These are phyloP conservation scores for Scheffersomyces titani DNA, from an alignment of 1,139 yeast species.

Conservation along the genomic window DNA sequence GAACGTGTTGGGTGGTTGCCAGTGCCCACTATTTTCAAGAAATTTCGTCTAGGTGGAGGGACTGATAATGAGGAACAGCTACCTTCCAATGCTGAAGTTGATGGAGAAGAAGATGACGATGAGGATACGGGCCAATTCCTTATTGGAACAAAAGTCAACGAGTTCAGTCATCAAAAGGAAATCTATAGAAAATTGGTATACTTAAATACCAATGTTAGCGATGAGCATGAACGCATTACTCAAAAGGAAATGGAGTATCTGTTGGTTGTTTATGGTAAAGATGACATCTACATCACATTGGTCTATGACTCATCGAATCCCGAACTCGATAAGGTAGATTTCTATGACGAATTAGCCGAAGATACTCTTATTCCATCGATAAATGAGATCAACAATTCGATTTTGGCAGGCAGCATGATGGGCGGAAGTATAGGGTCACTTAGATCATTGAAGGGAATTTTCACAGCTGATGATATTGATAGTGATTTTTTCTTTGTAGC, in stretches of 20 bases:
- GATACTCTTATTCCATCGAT: conserved; percentile 22
- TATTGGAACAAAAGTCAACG: conserved; percentile 24
- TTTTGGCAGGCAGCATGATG: conserved; percentile 18
- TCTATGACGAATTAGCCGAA: conserved; percentile 22
- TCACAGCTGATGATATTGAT: conserved; percentile 22
- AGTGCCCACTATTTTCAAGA: conserved; percentile 24
- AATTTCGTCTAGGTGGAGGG: conserved; percentile 1
- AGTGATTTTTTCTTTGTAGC: conserved; percentile 42
- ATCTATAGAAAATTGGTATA: conserved; percentile 32
- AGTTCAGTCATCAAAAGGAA: conserved; percentile 4
- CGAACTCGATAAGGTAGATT: conserved; percentile 22
- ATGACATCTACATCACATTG: conserved; percentile 25
- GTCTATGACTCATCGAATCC: conserved; percentile 31
- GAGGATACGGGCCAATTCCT: conserved; percentile 26
- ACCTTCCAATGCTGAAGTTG: background rate
- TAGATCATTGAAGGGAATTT: conserved; percentile 23
- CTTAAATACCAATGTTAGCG: conserved; percentile 16
- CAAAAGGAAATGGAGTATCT: conserved; percentile 27
- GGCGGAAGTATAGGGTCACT: conserved; percentile 35
- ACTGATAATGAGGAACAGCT: background rate
- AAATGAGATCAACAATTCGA: conserved; percentile 22
- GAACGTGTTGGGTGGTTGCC: conserved; percentile 22
- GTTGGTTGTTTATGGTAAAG: conserved; percentile 30
- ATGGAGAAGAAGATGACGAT: conserved; percentile 16
- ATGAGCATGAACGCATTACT: conserved; percentile 3